phyloP scores from a whole-genome alignment of 345 rosid species.

The Syzygium oleosum region DNA sequence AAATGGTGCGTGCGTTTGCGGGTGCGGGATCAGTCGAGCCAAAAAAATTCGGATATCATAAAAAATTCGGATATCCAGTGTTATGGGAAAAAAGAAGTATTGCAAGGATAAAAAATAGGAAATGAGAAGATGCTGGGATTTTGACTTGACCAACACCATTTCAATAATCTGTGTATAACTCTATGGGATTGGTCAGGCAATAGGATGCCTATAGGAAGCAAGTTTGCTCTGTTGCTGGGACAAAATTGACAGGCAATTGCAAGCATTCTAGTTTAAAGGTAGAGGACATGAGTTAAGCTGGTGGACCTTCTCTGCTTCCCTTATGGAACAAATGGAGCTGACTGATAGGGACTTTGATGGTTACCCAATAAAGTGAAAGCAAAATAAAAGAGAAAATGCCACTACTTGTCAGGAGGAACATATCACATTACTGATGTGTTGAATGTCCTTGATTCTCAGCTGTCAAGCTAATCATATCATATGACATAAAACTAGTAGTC shows the following conservation, averaged over 20 bases:
- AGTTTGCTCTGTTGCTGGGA: not conserved
- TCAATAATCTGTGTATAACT: not conserved
- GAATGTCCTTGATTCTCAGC: not conserved
- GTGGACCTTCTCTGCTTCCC: conserved; percentile 31
- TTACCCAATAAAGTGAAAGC: not conserved
- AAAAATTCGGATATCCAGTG: not conserved
- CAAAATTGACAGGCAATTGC: not conserved
- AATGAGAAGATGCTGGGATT: not conserved
- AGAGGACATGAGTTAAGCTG: not conserved
- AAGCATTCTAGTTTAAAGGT: not conserved
- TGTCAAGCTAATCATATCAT: not conserved
- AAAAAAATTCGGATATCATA: not conserved
- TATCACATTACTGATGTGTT: not conserved
- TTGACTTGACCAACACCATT: not conserved
- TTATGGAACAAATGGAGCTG: not conserved
- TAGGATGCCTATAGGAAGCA: not conserved
- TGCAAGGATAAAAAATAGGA: not conserved
- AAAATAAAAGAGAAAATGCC: not conserved
- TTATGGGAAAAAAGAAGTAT: not conserved
- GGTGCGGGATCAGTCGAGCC: not conserved
- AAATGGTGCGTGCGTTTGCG: not conserved
- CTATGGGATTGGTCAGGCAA: not conserved
- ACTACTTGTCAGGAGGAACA: not conserved
- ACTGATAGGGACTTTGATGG: conserved; percentile 25
- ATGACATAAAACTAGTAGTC: not conserved